phyloP scores from a whole-genome alignment of 495 filamentous ascomycete genomes.

The Cetradonia linearis region DNA sequence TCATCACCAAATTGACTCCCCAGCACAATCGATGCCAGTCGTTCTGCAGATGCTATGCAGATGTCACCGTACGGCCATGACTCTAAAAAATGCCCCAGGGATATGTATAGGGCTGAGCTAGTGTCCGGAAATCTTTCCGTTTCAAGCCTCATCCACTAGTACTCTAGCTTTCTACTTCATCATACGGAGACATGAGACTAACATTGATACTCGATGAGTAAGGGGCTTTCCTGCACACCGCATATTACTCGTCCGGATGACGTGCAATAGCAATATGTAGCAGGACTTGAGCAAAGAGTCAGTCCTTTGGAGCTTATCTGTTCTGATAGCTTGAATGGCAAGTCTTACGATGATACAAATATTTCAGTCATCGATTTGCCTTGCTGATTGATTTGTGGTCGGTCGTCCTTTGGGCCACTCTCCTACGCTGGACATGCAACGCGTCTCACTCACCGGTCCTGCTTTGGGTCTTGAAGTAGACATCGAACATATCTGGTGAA shows the following conservation, averaged over 20 bases:
- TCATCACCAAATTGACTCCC: slow-evolving; percentile 64
- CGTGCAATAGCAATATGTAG: background rate
- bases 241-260: background rate
- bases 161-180: background rate
- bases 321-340: background rate
- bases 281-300: background rate
- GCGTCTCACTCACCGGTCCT: background rate
- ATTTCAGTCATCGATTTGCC: background rate
- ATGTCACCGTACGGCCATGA: slow-evolving; percentile 1
- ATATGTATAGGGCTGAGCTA: slow-evolving; percentile 6
- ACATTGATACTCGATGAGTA: background rate
- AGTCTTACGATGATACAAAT: background rate
- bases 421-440: background rate
- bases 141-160: background rate
- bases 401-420: background rate
- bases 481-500: background rate
- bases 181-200: background rate
- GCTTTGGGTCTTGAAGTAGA: background rate
- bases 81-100: too few relatives aligned
- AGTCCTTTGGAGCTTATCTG: background rate
- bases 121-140: background rate
- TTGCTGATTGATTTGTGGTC: background rate
- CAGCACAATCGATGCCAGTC: slow-evolving; percentile 50
- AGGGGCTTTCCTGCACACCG: background rate
- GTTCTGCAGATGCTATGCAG: slow-evolving; percentile 1